These are phyloP conservation scores for Diaporthe capsici DNA, from an alignment of 2,329 filamentous ascomycete species.

Conservation along the genomic window DNA sequence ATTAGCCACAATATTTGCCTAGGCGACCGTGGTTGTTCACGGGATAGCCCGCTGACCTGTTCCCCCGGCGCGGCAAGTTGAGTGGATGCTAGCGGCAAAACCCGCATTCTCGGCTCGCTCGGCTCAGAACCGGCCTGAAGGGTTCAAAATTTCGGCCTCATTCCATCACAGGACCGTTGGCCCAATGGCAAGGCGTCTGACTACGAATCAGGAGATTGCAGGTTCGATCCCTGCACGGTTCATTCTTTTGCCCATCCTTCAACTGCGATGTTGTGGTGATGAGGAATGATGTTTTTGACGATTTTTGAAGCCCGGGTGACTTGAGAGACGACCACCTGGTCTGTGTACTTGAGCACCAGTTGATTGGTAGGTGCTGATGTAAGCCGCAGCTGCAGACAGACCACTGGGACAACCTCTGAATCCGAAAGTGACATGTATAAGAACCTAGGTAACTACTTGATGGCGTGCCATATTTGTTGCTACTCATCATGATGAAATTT, in stretches of 20 bases:
- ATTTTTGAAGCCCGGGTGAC: neutral
- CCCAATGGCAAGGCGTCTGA: conserved; percentile 54
- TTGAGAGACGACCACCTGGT: neutral
- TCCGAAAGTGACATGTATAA: too few relatives aligned
- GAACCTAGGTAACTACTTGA: too few relatives aligned
- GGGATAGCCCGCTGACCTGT: neutral
- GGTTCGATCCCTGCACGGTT: conserved; percentile 54
- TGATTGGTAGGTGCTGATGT: neutral
- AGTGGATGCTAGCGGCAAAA: neutral
- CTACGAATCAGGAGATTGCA: conserved; percentile 56
- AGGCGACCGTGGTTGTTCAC: too few relatives aligned
- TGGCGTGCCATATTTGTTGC: neutral
- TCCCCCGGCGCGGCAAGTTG: neutral
- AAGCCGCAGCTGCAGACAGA: neutral
- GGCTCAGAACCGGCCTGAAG: rapidly evolving
- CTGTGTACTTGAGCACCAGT: neutral
- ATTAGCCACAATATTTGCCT: neutral
- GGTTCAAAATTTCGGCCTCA: neutral
- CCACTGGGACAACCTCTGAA: neutral
- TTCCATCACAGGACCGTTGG: conserved; percentile 42
- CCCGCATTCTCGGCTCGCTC: neutral
- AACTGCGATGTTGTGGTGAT: rapidly evolving
- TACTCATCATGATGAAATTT: neutral
- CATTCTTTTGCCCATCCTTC: conserved; percentile 18
- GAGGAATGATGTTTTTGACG: neutral